Base-by-base conservation (phyloP, 148 eudicot species). In the Limonium bicolor region DNA sequence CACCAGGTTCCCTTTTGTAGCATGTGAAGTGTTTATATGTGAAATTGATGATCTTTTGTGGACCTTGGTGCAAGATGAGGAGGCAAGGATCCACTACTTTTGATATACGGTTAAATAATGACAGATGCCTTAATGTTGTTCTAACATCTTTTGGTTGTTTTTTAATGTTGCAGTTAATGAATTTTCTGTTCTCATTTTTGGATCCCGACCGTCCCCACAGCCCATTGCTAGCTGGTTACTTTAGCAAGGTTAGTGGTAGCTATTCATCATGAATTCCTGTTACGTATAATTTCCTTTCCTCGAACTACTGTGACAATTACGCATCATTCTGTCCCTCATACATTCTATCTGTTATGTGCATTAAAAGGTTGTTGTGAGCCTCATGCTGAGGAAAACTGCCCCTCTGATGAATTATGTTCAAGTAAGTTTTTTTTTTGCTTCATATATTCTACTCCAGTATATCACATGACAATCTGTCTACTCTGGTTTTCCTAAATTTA, bases 31-130 rank as follows among this genome's bases (percentile, higher is more conserved):
- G 49, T 84, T 90, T 73, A 80, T 93, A 11, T 90, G 99, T 55
- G 99, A 90, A 67, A 90, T 90, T 30, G 99, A 90, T 75, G 99
- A 84, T 50, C 84, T 90, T 54, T 61, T 90, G 62, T 75, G 90
- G 73, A 80, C 95, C 28, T 64, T 90, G 52, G 99, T 90, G 50
- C 95, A 90, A 56, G 97, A 84, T 47, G 93, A 84, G 59, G 95
- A 85, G 99, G 99, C 81, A 59, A 26, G 49, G 15, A 36, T n/a
- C n/a, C n/a, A n/a, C n/a, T n/a, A n/a, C n/a, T n/a, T n/a, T n/a
- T n/a, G n/a, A n/a, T n/a, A 36, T 18, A 12, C 35, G 15, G 27
- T 18, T 33, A 25, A 19, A 33, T 49, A 20, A 30, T 49, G 17
- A 13, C 15, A 36, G 17, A 36, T 22, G 14, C 22, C 22, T 43